Evolutionary conservation across 345 rosid genomes (phyloP).

Genomic region (Gossypium ekmanianum): DNA sequence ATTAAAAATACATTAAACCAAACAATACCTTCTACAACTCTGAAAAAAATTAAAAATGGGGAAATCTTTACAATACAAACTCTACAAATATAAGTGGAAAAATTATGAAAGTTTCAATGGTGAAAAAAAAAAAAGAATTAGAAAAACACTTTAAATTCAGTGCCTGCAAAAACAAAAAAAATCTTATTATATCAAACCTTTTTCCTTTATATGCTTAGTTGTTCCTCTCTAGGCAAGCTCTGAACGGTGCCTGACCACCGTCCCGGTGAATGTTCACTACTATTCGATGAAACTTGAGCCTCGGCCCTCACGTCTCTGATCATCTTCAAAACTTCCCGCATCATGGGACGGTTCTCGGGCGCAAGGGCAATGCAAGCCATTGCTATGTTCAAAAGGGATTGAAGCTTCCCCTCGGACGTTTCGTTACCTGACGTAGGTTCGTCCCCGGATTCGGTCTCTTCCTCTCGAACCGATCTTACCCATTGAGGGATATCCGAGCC

Average conservation of each 20-base stretch:
- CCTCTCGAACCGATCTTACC: constrained; percentile 86
- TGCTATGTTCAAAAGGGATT: constrained; percentile 72
- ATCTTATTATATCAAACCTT: constrained; percentile 10
- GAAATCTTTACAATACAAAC: constrained; percentile 31
- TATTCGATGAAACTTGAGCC: constrained; percentile 80
- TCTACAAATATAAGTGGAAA: constrained; percentile 29
- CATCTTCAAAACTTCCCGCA: constrained; percentile 89
- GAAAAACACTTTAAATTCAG: constrained; percentile 10
- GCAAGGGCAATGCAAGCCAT: constrained; percentile 59
- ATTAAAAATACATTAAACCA: neutral
- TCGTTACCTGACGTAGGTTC: constrained; percentile 81
- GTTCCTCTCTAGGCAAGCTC: constrained; percentile 94
- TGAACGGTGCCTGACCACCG: constrained; percentile 96
- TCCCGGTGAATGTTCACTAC: constrained; percentile 94
- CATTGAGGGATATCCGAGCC: constrained; percentile 87
- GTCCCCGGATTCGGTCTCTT: constrained; percentile 89
- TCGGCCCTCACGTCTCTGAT: constrained; percentile 84
- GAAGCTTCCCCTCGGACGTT: constrained; percentile 86
- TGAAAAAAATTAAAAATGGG: neutral
- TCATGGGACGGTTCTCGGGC: constrained; percentile 65
- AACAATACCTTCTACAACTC: constrained; percentile 10
- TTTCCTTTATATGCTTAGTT: constrained; percentile 50
- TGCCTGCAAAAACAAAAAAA: constrained; percentile 2
- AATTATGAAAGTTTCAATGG: constrained; percentile 21
- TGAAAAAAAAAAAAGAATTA: constrained; percentile 5